These are phyloP conservation scores for Talaromyces thailandensis DNA, from an alignment of 495 filamentous ascomycete genomes.

Conservation along the genomic window DNA sequence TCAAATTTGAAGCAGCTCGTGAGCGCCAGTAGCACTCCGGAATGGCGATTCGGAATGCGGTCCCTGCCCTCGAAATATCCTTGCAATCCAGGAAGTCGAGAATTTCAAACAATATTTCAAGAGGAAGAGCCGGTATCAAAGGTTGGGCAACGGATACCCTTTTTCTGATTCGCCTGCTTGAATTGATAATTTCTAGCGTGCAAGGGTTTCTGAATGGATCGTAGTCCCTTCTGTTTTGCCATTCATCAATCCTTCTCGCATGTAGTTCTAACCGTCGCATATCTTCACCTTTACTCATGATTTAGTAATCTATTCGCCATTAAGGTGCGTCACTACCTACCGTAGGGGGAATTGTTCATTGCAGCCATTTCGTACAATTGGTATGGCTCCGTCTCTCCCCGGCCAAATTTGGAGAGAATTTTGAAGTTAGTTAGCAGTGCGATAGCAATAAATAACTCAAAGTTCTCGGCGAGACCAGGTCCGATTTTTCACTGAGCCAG, in stretches of 20 bases:
- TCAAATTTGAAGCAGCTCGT: neutral
- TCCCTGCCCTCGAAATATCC: neutral
- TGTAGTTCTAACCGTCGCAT: no score
- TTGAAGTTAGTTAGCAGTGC: neutral
- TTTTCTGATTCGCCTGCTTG: neutral
- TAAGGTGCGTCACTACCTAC: no score
- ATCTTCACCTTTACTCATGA: neutral
- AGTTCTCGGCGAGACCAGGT: neutral
- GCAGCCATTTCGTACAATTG: no score
- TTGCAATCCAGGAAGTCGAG: constrained; percentile 1
- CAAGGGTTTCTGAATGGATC: neutral
- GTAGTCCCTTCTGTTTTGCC: neutral
- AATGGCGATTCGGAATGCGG: neutral
- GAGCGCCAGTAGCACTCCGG: constrained; percentile 1
- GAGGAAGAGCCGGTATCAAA: neutral
- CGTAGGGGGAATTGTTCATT: no score
- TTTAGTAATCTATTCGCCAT: neutral
- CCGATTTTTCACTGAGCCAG: neutral
- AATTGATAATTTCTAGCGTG: neutral
- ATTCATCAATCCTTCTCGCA: no score
- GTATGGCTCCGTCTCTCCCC: neutral
- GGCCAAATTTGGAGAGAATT: neutral
- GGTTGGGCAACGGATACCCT: neutral
- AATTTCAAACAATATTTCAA: constrained; percentile 1
- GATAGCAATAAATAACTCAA: neutral